Evolutionary conservation across 2,329 filamentous ascomycete genomes (phyloP).

Genomic region (Ascochyta clinopodiicola): DNA sequence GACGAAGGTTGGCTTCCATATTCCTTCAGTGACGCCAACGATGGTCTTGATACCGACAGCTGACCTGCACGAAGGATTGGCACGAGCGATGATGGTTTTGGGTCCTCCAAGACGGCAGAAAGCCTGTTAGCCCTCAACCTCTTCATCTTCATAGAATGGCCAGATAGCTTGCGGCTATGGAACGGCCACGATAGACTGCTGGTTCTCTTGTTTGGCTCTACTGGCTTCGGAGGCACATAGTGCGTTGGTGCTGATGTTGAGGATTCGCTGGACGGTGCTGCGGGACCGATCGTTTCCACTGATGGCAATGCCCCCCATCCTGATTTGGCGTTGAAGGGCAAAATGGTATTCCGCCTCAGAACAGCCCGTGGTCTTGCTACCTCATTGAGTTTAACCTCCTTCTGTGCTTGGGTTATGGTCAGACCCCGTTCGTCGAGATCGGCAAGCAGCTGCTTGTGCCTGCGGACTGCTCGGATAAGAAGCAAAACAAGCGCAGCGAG

Average conservation of each 20-base stretch:
- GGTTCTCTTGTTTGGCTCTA: constrained; percentile 23
- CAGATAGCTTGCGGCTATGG: constrained; percentile 31
- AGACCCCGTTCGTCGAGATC: constrained; percentile 45
- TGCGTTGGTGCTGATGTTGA: constrained; percentile 29
- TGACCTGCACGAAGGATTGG: constrained; percentile 27
- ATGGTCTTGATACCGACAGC: constrained; percentile 12
- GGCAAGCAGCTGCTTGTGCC: constrained; percentile 39
- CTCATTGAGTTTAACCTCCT: constrained; percentile 21
- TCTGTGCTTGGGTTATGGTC: constrained; percentile 31
- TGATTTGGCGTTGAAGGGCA: constrained; percentile 45
- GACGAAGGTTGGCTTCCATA: constrained; percentile 29
- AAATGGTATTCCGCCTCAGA: constrained; percentile 38
- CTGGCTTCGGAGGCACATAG: constrained; percentile 26
- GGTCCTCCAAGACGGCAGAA: constrained; percentile 51
- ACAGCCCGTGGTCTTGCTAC: constrained; percentile 41
- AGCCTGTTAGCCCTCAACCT: constrained; percentile 36
- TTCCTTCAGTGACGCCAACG: constrained; percentile 22
- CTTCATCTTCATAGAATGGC: constrained; percentile 36
- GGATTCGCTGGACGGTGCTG: constrained; percentile 22
- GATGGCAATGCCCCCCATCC: constrained; percentile 53
- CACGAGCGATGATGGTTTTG: constrained; percentile 39
- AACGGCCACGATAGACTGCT: constrained; percentile 43
- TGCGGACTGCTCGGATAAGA: constrained; percentile 34
- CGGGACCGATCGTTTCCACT: constrained; percentile 42
- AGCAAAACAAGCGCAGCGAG: constrained; percentile 33